A percentile compares a stretch with the other conserved stretches of the same genome.
Evolutionary conservation across 768 basidiomycete species (phyloP).

Genomic region (Cyathus striatus): DNA sequence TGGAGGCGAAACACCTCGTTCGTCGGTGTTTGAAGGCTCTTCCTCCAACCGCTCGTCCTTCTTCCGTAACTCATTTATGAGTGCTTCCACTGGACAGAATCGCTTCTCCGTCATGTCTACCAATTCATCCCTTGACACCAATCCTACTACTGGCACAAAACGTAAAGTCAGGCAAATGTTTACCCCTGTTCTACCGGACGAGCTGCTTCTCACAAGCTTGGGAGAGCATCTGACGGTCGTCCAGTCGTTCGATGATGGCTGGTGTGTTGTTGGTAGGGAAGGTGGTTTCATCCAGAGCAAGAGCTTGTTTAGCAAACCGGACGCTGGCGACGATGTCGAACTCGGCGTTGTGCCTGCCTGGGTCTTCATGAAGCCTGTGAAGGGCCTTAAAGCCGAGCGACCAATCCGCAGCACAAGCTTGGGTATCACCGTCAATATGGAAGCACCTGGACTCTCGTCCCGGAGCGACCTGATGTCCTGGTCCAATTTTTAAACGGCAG

Average conservation of each 20-base stretch:
- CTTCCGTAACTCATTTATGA: constrained; percentile 24
- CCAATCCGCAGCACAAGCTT: constrained; percentile 61
- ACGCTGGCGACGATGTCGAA: constrained; percentile 38
- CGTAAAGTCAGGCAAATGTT: constrained; percentile 65
- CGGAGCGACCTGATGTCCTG: constrained; percentile 60
- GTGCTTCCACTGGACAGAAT: constrained; percentile 21
- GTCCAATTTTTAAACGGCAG: constrained; percentile 53
- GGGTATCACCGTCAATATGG: constrained; percentile 56
- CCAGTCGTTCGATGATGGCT: constrained; percentile 72
- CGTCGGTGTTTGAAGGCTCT: constrained; percentile 11
- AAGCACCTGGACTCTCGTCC: constrained; percentile 28
- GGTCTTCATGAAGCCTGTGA: constrained; percentile 64
- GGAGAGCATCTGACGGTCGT: constrained; percentile 62
- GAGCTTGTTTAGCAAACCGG: constrained; percentile 36
- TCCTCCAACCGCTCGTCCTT: constrained; percentile 14
- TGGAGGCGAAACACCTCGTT: constrained; percentile 10
- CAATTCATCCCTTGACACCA: constrained; percentile 27
- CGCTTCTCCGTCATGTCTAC: constrained; percentile 36
- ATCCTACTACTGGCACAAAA: constrained; percentile 24
- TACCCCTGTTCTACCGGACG: constrained; percentile 68
- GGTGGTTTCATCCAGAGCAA: constrained; percentile 22
- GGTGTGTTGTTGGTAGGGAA: constrained; percentile 69
- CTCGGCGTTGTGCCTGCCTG: constrained; percentile 73
- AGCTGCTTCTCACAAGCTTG: constrained; percentile 45
- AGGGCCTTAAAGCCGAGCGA: constrained; percentile 54